Evolutionary conservation across 139 green algal species (phyloP).

Genomic region (Chlamydomonas schloesseri): DNA sequence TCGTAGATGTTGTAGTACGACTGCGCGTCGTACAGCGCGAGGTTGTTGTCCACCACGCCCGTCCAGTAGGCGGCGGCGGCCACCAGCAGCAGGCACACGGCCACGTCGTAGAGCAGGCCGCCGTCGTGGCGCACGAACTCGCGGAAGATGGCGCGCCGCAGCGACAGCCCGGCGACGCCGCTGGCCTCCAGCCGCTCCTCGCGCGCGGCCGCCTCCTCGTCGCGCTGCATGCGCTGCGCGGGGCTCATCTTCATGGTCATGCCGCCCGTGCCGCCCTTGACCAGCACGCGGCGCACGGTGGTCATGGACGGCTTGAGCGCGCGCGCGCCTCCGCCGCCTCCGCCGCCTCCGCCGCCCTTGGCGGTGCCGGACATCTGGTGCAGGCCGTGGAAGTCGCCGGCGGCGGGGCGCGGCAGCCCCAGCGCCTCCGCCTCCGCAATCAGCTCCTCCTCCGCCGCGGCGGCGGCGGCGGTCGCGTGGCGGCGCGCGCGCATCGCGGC

Average conservation of each 20-base stretch:
- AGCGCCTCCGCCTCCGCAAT: not conserved
- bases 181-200: not conserved
- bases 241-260: not conserved
- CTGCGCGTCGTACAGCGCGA: conserved; percentile 29
- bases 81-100: conserved; percentile 16
- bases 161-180: not conserved
- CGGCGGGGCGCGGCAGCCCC: not conserved
- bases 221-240: not conserved
- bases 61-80: conserved; percentile 38
- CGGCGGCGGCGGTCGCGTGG: not conserved
- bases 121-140: conserved; percentile 34
- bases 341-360: too few species aligned
- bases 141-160: conserved; percentile 12
- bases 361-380: not conserved
- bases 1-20: conserved; percentile 54
- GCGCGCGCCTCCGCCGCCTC: too few species aligned
- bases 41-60: conserved; percentile 12
- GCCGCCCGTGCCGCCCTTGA: not conserved
- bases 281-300: too few species aligned
- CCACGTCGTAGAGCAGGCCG: conserved; percentile 26
- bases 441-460: not conserved
- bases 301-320: not conserved
- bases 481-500: not conserved
- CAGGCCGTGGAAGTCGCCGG: too few species aligned
- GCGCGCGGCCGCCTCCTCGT: not conserved